These are phyloP conservation scores for Sanghuangporus sanghuang DNA, from an alignment of 1,284 basidiomycete species.

Conservation along the genomic window DNA sequence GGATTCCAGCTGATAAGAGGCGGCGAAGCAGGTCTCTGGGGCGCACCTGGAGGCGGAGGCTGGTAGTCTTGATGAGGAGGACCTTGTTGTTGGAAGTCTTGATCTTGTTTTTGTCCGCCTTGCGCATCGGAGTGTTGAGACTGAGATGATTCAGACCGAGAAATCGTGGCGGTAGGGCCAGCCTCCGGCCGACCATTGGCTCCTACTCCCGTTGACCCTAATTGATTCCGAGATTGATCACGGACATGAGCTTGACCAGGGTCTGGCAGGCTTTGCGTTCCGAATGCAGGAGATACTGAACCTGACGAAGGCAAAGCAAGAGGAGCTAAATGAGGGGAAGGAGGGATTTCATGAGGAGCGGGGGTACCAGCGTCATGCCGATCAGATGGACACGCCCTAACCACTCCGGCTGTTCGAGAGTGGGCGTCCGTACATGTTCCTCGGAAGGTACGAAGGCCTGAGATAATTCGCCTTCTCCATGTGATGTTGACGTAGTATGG, in stretches of 20 bases:
- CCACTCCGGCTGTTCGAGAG: constrained; percentile 21
- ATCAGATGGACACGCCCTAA: constrained; percentile 23
- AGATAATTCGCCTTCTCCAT: constrained; percentile 20
- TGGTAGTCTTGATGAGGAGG: constrained; percentile 17
- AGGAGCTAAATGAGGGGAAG: constrained; percentile 34
- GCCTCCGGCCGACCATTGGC: background rate
- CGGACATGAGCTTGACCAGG: background rate
- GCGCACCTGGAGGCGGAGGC: constrained; percentile 22
- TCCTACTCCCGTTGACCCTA: background rate
- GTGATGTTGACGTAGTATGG: background rate
- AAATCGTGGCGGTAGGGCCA: background rate
- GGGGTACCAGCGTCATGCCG: constrained; percentile 49
- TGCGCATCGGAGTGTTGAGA: background rate
- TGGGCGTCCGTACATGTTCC: constrained; percentile 25
- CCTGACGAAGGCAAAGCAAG: constrained; percentile 1
- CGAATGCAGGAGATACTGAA: background rate
- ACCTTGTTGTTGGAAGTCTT: constrained; percentile 10
- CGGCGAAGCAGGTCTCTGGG: constrained; percentile 35
- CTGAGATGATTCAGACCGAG: background rate
- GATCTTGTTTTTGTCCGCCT: background rate
- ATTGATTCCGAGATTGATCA: background rate
- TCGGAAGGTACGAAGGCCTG: background rate
- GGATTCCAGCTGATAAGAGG: constrained; percentile 66
- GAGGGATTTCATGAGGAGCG: constrained; percentile 46
- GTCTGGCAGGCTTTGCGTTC: background rate